Conservation (phyloP, 768 basidiomycete species). For the Leccinum rimulosum region DNA sequence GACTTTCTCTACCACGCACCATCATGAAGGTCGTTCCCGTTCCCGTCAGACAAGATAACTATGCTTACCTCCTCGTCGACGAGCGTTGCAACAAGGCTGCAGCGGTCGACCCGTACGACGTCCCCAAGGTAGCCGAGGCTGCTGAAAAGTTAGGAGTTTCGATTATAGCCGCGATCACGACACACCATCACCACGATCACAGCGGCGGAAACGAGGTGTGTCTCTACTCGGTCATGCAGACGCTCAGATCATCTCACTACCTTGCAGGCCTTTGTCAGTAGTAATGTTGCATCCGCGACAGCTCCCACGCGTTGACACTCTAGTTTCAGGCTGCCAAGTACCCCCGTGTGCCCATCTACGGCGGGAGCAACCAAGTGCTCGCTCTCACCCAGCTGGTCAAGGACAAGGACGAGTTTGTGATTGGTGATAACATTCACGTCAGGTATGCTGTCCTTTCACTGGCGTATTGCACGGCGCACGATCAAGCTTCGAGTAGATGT, state of each 20-base stretch:
- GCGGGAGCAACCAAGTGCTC: slow-evolving; percentile 69
- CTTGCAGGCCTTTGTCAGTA: slow-evolving; percentile 31
- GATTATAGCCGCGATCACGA: slow-evolving; percentile 77
- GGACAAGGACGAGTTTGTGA: slow-evolving; percentile 74
- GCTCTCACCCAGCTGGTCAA: slow-evolving; percentile 72
- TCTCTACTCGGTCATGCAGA: background rate
- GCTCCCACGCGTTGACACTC: background rate
- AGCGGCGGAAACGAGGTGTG: slow-evolving; percentile 81
- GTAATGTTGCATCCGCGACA: background rate
- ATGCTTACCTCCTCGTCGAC: slow-evolving; percentile 81
- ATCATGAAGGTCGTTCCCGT: slow-evolving; percentile 76
- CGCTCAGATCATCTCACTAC: slow-evolving; percentile 11
- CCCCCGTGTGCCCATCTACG: slow-evolving; percentile 60
- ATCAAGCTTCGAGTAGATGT: slow-evolving; percentile 46
- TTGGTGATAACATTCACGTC: slow-evolving; percentile 64
- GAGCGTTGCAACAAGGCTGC: slow-evolving; percentile 65
- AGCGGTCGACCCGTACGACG: slow-evolving; percentile 78
- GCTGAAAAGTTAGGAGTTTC: slow-evolving; percentile 62
- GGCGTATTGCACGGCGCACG: background rate
- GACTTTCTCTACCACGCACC: slow-evolving; percentile 19
- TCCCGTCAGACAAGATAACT: slow-evolving; percentile 80
- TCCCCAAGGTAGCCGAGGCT: slow-evolving; percentile 60
- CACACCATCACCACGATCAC: slow-evolving; percentile 91
- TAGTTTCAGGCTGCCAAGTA: slow-evolving; percentile 39
- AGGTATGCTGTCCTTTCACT: slow-evolving; percentile 40